Percentiles rank a stretch among this genome's conserved stretches.
These are phyloP conservation scores for Saccharomyces eubayanus DNA, from an alignment of 805 yeast species.

Conservation along the genomic window DNA sequence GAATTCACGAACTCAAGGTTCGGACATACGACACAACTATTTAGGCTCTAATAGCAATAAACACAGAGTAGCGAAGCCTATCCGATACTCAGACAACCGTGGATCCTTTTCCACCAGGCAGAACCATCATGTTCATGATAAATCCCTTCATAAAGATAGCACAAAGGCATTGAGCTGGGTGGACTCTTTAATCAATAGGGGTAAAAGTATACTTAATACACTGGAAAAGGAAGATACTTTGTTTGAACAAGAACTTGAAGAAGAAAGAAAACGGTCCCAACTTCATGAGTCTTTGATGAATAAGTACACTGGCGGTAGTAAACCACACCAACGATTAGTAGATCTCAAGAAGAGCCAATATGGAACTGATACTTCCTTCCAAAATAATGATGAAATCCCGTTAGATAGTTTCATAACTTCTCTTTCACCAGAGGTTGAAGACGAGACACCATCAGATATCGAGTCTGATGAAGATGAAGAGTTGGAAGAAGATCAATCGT, in stretches of 20 bases:
- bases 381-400: conserved; percentile 9
- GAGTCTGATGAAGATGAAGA: not conserved
- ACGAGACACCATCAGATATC: not conserved
- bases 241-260: conserved; percentile 9
- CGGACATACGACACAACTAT: not conserved
- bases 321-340: not conserved
- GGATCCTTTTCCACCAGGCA: not conserved
- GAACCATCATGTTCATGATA: not conserved
- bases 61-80: not conserved
- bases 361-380: conserved; percentile 18
- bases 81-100: not conserved
- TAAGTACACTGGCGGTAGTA: not conserved
- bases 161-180: conserved; percentile 12
- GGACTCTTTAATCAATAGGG: conserved; percentile 12
- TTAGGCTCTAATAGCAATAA: not conserved
- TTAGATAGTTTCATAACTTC: not conserved
- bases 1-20: not conserved
- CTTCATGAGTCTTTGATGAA: conserved; percentile 2
- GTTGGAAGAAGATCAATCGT: not conserved
- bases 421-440: not conserved
- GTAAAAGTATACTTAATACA: conserved; percentile 11
- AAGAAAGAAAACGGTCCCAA: conserved; percentile 2
- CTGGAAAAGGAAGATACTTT: conserved; percentile 10
- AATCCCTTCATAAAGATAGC: not conserved
- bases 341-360: conserved; percentile 1